Evolutionary conservation across 208 protist genomes (phyloP), one percentile per base, ranked within the genome.

Genomic region (Herpetomonas tarakana): DNA sequence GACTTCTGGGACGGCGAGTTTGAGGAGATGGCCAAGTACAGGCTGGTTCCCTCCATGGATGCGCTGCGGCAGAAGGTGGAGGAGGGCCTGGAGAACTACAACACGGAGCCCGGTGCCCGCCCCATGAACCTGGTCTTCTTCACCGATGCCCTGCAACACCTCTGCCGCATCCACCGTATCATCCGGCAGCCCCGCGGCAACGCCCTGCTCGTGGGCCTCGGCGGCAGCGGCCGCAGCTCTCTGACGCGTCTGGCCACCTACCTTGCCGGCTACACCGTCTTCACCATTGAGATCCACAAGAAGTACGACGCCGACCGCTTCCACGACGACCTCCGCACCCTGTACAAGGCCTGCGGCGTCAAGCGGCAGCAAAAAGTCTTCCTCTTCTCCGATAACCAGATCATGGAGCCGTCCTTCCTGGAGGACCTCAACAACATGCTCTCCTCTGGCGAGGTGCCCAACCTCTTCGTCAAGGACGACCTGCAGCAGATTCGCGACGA

Each of bases 341-440:
- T 99, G 39, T 99, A 98, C 77, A 86, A 91, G 52, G 82, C 85
- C 27, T 97, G 97, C 49, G 98, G 97, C 35, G 71, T 94, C 41
- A 95, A 98, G 71, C 78, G 81, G 28, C 85, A 98, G 78, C 86
- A 91, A 49, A 98, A 97, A 46, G 94, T 98, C 14, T 99, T 99
- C 81, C 92, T 99, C 67, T 98, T 99, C 65, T 92, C 83, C 47
- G 98, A 99, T 74, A 98, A 97, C 58, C 97, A 99, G 76, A 91
- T 99, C 58, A 89, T 98, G 62, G 67, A 99, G 35, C 71, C 96
- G 24, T 87, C 84, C 18, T 99, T 99, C 68, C 74, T 99, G 12
- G 98, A 99, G 76, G 97, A 99, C 78, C 83, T 99, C 22, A 99
- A 99, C 81, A 97, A 96, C 68, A 97, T 99, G 78, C 87, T 99